phyloP scores from a whole-genome alignment of 2,329 filamentous ascomycete genomes.

The Colletotrichum sp. region DNA sequence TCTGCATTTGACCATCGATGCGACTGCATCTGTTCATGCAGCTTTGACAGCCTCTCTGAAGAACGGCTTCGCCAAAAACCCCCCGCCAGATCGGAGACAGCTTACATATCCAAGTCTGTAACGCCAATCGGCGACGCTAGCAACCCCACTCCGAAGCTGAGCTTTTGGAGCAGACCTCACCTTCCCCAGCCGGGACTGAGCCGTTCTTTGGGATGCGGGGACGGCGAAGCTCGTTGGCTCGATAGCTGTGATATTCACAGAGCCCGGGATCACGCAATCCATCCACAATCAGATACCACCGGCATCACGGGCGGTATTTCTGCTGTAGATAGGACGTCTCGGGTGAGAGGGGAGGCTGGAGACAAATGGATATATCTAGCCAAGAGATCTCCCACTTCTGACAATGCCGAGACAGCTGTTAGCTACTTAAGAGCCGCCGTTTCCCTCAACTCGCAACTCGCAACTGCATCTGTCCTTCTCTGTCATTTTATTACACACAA shows the following conservation, averaged over 20 bases:
- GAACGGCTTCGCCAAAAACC: not conserved
- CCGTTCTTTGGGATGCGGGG: not conserved
- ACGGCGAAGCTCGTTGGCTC: conserved; percentile 1
- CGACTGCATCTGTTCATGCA: not conserved
- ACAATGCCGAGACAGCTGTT: not conserved
- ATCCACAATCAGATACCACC: conserved; percentile 13
- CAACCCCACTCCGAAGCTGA: not conserved
- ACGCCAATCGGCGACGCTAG: not conserved
- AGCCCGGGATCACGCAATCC: conserved; percentile 16
- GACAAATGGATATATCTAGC: not conserved
- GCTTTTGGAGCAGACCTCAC: not conserved
- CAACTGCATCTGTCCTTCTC: not conserved
- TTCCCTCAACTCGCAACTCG: not conserved
- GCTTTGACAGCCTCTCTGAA: not conserved
- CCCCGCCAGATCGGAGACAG: not conserved
- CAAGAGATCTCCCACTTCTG: not conserved
- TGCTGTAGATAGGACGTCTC: not conserved
- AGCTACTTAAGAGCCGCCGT: not conserved
- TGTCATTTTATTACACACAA: not conserved
- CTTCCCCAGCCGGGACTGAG: not conserved
- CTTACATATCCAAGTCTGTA: not conserved
- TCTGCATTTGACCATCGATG: not conserved
- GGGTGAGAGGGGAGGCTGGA: not conserved
- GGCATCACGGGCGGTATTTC: not conserved
- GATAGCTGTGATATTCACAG: not conserved